Evolutionary conservation across 2,329 filamentous ascomycete genomes (phyloP), one percentile per base, ranked within the genome.

Genomic region (Ascochyta rabiei): DNA sequence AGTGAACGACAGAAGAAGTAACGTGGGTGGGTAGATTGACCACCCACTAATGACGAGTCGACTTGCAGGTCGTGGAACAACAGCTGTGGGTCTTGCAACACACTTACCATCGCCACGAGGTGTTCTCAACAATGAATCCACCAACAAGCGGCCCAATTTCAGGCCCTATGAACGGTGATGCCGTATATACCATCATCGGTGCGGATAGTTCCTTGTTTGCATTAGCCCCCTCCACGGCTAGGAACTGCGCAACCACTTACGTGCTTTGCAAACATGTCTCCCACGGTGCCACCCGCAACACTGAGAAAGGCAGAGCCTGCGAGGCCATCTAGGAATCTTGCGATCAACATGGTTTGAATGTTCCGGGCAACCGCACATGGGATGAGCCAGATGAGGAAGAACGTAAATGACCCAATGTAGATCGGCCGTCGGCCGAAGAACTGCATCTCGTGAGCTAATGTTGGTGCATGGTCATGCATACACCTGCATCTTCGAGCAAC

Each of bases 351-450:
- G 5, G 91, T 95, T 62, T 86, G 77, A n/a, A 93, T 89, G 68
- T 96, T 96, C 49, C 80, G 79, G n/a, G 90, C 89, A 18, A 93
- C 86, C 0, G 91, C 91, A 60, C 88, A 90, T 0, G 91, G 91
- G 45, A 96, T 85, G 53, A 95, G 77, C 84, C 89, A 96, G 58
- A 96, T 83, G 43, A 92, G 67, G 72, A 93, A 96, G 62, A 89
- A 82, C 2, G 81, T 72, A 75, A 92, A 93, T 0, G 90, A 89
- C 19, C 81, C 77, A 31, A 96, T 81, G 72, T 96, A 96, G 67
- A 96, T 90, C 21, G 88, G 89, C 42, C 91, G 81, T 15, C 92
- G 85, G 37, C 92, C 92, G 73, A 91, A 96, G 73, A 96, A 95
- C 77, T 87, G 46, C 18, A 28, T 13, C 35, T 37, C n/a, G 41